Evolutionary conservation across 176 grass and related monocot species (phyloP), one percentile per base, ranked within the genome.

Genomic region (Themeda triandra): DNA sequence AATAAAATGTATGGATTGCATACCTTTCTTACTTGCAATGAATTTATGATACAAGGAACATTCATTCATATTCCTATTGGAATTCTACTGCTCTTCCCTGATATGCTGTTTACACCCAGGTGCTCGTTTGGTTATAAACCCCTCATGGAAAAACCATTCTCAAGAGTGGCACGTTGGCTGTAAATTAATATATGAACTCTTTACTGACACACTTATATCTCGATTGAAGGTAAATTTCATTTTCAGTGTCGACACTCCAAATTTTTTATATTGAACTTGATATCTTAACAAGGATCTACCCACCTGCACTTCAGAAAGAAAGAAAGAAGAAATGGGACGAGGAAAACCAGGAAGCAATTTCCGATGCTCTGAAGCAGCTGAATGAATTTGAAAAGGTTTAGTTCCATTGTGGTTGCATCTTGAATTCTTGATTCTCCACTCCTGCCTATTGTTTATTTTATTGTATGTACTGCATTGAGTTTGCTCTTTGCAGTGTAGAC

Each of bases 341-440:
- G 90, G 83, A 90, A 79, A 95, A 95, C 85, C 96, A 98, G 71
- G 93, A 94, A 92, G 93, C 96, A 89, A 98, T 98, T 86, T 93
- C 96, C 4, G 66, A 87, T 79, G 89, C 91, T 85, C 79, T 98
- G 69, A 95, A 86, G 65, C 81, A 95, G 45, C 81, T 98, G 66
- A 98, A 93, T 90, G 93, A 98, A 72, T 98, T 95, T 90, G 96
- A 98, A 87, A 98, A 98, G 96, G 96, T 93, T 76, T 84, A 66
- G 6, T 32, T 71, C 32, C 17, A 81, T 45, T 62, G 17, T 35
- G n/a, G 13, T 31, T 71, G 4, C 46, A 79, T 24, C 64, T 67
- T 75, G 66, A 66, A 66, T 86, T 24, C 64, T 67, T 75, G 66
- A 66, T 73, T 86, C 28, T 83, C 27, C 56, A 39, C 51, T 75